Evolutionary conservation across 768 basidiomycete species (phyloP), one percentile per base, ranked within the genome.

Genomic region (Lentinula lateritia): DNA sequence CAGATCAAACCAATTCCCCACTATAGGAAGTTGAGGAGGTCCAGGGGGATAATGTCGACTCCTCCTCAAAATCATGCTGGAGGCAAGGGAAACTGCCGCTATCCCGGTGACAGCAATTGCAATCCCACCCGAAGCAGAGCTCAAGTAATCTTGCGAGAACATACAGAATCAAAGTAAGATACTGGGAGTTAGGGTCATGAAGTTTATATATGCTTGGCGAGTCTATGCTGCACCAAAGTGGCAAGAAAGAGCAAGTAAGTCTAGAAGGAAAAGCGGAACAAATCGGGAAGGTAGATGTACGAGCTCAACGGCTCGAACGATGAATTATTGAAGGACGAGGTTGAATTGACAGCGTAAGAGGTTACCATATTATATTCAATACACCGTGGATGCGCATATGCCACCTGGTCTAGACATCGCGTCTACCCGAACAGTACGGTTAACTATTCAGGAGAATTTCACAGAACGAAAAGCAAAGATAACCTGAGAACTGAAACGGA

Each of bases 1-100:
- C 65, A 79, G 68, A 38, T 75, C 73, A 5, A 74, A 67, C n/a
- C 76, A 63, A 58, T 78, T 78, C 1, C 77, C 78, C 18, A 78
- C n/a, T 13, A 79, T 52, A 4, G 78, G 78, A 38, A 75, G 66
- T 15, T 69, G 68, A 42, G 69, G 71, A 2, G 77, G 77, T 0
- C 77, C 77, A 0, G 77, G 77, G 15, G 78, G 78, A n/a, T 32
- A 36, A 34, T 53, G 36, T 52, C 50, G 50, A 20, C 16, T 18
- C 5, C n/a, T 54, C 39, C 38, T 38, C 5, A 16, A 20, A 41
- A 56, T 8, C 7, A 41, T 23, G n/a, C 20, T 32, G 20, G 13
- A 12, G 34, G n/a, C 20, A 20, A 42, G 20, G 23, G 55, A 54
- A 13, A 20, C 53, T 20, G 36, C 38, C 4, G 15, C 53, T 7